These are phyloP conservation scores for Aspergillus niger DNA, from an alignment of 2,329 filamentous ascomycete genomes.

Conservation along the genomic window DNA sequence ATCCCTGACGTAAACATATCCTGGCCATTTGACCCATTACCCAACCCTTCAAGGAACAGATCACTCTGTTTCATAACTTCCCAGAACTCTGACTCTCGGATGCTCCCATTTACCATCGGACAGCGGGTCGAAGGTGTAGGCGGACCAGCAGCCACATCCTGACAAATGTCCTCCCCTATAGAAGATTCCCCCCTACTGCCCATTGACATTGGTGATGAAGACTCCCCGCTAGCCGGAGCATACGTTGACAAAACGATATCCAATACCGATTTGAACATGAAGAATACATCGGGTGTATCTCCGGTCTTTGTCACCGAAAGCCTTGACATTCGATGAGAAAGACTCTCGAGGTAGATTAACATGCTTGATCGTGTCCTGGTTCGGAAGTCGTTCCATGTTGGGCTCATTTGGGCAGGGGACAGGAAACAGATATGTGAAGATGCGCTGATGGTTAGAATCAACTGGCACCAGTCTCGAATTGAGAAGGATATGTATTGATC, in stretches of 20 bases:
- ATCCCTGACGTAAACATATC: not conserved
- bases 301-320: not conserved
- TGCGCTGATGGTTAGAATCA: not conserved
- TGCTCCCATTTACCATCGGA: slow-evolving; percentile 2
- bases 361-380: not conserved
- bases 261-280: slow-evolving; percentile 2
- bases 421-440: not conserved
- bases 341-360: slow-evolving; percentile 1
- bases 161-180: too few species aligned
- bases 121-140: not conserved
- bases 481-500: not conserved
- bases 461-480: not conserved
- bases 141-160: not conserved
- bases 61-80: not conserved
- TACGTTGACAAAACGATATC: not conserved
- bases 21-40: not conserved
- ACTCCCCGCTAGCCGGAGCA: not conserved
- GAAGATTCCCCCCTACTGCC: not conserved
- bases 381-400: not conserved
- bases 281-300: not conserved
- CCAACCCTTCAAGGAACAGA: not conserved
- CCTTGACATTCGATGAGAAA: not conserved
- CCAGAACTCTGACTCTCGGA: slow-evolving; percentile 1
- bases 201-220: not conserved
- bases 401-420: not conserved